Evolutionary conservation across 2,329 filamentous ascomycete genomes (phyloP).

Genomic region (Xylaria sp.): DNA sequence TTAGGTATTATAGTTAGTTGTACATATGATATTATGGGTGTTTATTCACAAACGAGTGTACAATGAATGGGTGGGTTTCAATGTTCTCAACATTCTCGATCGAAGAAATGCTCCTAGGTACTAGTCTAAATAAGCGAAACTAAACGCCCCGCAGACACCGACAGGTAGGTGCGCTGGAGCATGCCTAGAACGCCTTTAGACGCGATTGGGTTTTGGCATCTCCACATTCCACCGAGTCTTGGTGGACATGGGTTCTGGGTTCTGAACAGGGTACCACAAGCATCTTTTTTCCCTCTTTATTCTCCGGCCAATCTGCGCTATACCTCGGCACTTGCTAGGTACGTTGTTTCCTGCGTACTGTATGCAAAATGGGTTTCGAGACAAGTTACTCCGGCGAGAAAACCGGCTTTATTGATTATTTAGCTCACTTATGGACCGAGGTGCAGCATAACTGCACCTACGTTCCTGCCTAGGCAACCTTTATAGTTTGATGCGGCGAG

Average conservation of each 20-base stretch:
- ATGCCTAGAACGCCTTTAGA: too few species aligned
- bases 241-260: not conserved
- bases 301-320: not conserved
- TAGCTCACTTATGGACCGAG: not conserved
- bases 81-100: too few species aligned
- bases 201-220: too few species aligned
- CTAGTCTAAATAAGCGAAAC: too few species aligned
- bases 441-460: not conserved
- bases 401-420: not conserved
- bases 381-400: not conserved
- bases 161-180: too few species aligned
- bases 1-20: too few species aligned
- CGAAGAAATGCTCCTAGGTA: too few species aligned
- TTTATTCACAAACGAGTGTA: too few species aligned
- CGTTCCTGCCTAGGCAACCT: not conserved
- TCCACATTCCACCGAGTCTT: not conserved
- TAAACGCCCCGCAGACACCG: too few species aligned
- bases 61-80: too few species aligned
- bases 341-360: not conserved
- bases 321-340: conserved; percentile 4
- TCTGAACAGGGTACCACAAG: too few species aligned
- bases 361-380: not conserved
- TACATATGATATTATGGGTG: too few species aligned
- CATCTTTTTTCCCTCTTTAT: not conserved
- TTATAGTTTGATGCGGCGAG: not conserved